These are phyloP conservation scores for Agrocybe praecox DNA, from an alignment of 768 basidiomycete genomes.

Conservation along the genomic window DNA sequence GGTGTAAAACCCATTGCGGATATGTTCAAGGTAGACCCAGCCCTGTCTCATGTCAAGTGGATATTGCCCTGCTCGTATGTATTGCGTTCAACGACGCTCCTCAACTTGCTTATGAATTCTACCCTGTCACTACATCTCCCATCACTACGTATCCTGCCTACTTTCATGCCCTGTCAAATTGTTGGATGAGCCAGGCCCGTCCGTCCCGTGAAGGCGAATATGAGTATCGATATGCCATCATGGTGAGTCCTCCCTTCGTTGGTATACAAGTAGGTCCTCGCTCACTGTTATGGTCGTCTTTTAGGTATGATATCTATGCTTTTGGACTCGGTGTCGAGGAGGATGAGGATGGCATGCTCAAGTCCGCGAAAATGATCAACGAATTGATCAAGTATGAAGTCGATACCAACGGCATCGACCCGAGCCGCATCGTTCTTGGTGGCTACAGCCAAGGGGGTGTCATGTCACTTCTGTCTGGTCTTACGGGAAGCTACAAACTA, in stretches of 20 bases:
- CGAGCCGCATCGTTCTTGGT: slow-evolving; percentile 77
- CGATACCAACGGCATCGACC: slow-evolving; percentile 59
- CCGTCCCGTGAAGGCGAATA: slow-evolving; percentile 74
- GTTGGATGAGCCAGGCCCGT: slow-evolving; percentile 38
- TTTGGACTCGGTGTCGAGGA: slow-evolving; percentile 65
- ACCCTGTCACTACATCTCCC: slow-evolving; percentile 2
- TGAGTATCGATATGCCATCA: slow-evolving; percentile 73
- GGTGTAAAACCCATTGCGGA: slow-evolving; percentile 82
- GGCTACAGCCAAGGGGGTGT: slow-evolving; percentile 90
- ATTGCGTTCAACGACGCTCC: background rate
- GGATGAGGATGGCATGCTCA: slow-evolving; percentile 78
- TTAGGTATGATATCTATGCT: slow-evolving; percentile 77
- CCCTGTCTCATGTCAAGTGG: slow-evolving; percentile 83
- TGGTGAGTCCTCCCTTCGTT: slow-evolving; percentile 51
- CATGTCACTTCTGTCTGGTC: slow-evolving; percentile 75
- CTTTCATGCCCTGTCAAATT: slow-evolving; percentile 6
- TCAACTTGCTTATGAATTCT: background rate
- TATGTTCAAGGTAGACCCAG: slow-evolving; percentile 56
- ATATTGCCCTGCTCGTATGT: slow-evolving; percentile 82
- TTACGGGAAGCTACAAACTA: slow-evolving; percentile 67
- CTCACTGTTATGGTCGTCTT: slow-evolving; percentile 6
- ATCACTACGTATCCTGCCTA: background rate
- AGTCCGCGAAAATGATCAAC: slow-evolving; percentile 62
- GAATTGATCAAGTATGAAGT: slow-evolving; percentile 76
- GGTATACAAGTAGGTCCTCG: background rate